phyloP scores from a whole-genome alignment of 768 basidiomycete species.

The Psilocybe cyanescens region DNA sequence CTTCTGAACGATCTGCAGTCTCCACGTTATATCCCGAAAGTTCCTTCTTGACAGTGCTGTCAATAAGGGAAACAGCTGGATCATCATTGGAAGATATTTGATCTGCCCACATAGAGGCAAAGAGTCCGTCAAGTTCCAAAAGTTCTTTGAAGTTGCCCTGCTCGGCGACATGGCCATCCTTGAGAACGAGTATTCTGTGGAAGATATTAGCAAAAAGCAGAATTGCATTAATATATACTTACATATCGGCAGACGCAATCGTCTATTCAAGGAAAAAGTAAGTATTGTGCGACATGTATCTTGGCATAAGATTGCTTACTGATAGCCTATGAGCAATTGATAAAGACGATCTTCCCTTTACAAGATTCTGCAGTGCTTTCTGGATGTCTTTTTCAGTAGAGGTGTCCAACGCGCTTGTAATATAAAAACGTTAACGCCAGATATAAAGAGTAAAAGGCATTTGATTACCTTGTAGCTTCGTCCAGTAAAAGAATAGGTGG shows the following conservation, averaged over 20 bases:
- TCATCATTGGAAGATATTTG: conserved; percentile 73
- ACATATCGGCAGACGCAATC: conserved; percentile 66
- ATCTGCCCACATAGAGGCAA: conserved; percentile 89
- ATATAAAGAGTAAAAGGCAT: not conserved
- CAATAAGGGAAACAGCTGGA: conserved; percentile 39
- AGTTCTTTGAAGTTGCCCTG: conserved; percentile 81
- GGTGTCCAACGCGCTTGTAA: conserved; percentile 78
- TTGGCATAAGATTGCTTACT: conserved; percentile 42
- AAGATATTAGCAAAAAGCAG: conserved; percentile 6
- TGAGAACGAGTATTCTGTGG: conserved; percentile 84
- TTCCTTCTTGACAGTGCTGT: conserved; percentile 39
- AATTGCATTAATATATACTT: conserved; percentile 27
- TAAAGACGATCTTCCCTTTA: conserved; percentile 71
- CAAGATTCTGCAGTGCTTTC: conserved; percentile 80
- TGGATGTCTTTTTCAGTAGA: conserved; percentile 91
- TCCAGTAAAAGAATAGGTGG: conserved; percentile 81
- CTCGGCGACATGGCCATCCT: conserved; percentile 88
- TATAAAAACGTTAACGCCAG: conserved; percentile 1
- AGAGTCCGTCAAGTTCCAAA: conserved; percentile 68
- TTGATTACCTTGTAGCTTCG: conserved; percentile 68
- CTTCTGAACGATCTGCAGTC: conserved; percentile 21
- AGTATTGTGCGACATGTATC: conserved; percentile 13
- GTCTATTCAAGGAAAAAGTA: conserved; percentile 37
- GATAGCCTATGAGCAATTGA: conserved; percentile 83
- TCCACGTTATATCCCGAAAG: conserved; percentile 51